These are phyloP conservation scores for Fragaria vesca DNA, from an alignment of 306 rosid species.

Conservation along the genomic window DNA sequence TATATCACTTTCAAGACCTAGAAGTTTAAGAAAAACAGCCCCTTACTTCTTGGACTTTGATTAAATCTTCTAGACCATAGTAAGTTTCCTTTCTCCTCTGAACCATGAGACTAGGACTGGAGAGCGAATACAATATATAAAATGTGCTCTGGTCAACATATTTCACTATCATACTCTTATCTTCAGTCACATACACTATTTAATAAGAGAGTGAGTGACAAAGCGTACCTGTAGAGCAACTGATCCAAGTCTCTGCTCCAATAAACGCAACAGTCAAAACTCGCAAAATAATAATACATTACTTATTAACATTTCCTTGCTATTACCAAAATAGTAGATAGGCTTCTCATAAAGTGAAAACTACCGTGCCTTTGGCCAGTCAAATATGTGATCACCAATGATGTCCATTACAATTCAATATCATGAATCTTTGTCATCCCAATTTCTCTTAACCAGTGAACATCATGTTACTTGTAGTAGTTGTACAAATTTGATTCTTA, in stretches of 20 bases:
- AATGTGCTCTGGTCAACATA: background rate
- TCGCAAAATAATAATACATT: background rate
- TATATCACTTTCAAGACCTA: background rate
- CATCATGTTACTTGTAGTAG: slow-evolving; percentile 12
- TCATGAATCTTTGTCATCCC: slow-evolving; percentile 8
- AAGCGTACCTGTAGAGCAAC: slow-evolving; percentile 8
- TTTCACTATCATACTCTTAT: background rate
- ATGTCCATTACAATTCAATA: slow-evolving; percentile 17
- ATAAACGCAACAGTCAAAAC: background rate
- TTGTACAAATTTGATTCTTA: slow-evolving; percentile 26
- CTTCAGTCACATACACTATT: background rate
- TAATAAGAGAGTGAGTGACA: slow-evolving; percentile 3
- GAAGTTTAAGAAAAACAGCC: background rate
- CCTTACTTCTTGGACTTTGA: background rate
- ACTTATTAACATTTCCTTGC: background rate
- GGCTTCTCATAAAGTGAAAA: background rate
- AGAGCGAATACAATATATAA: background rate
- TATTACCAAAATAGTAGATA: background rate
- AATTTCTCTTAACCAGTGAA: slow-evolving; percentile 11
- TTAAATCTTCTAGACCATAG: background rate
- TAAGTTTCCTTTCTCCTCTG: background rate
- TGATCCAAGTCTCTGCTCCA: background rate
- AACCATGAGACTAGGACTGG: background rate
- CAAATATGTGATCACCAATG: background rate
- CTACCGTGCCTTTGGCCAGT: background rate